These are phyloP conservation scores for Salmacisia buchloeana DNA, from an alignment of 1,284 basidiomycete species.

Conservation along the genomic window DNA sequence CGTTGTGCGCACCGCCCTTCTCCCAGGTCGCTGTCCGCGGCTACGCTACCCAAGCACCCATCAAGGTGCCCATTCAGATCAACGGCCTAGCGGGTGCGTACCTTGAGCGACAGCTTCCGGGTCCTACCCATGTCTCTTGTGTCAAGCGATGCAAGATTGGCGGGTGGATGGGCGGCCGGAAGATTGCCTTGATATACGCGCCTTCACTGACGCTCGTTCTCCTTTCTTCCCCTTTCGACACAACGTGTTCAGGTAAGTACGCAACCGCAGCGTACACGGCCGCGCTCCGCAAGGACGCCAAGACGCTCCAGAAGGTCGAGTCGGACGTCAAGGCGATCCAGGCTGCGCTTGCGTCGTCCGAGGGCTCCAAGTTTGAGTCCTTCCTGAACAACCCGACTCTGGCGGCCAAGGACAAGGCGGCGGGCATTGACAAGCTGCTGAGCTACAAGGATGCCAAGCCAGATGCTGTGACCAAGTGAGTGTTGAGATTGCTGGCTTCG, in stretches of 20 bases:
- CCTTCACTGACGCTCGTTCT: not conserved
- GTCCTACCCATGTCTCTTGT: too few relatives aligned
- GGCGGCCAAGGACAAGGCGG: constrained; percentile 67
- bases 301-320: constrained; percentile 49
- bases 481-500: not conserved
- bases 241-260: constrained; percentile 66
- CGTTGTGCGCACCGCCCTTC: not conserved
- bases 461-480: constrained; percentile 46
- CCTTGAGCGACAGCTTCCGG: too few relatives aligned
- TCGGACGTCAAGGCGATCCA: constrained; percentile 63
- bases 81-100: constrained; percentile 44
- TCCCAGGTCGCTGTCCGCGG: constrained; percentile 33
- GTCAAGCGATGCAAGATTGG: too few relatives aligned
- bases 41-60: constrained; percentile 45
- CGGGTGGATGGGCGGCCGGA: too few relatives aligned
- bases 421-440: constrained; percentile 67
- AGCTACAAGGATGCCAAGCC: constrained; percentile 35
- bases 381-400: constrained; percentile 87
- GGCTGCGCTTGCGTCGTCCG: constrained; percentile 37
- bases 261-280: constrained; percentile 89
- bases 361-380: constrained; percentile 59
- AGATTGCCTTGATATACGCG: too few relatives aligned
- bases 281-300: constrained; percentile 67
- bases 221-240: not conserved
- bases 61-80: constrained; percentile 40